Evolutionary conservation across 2,329 filamentous ascomycete species (phyloP).

Genomic region (Davidsoniella eucalypti): DNA sequence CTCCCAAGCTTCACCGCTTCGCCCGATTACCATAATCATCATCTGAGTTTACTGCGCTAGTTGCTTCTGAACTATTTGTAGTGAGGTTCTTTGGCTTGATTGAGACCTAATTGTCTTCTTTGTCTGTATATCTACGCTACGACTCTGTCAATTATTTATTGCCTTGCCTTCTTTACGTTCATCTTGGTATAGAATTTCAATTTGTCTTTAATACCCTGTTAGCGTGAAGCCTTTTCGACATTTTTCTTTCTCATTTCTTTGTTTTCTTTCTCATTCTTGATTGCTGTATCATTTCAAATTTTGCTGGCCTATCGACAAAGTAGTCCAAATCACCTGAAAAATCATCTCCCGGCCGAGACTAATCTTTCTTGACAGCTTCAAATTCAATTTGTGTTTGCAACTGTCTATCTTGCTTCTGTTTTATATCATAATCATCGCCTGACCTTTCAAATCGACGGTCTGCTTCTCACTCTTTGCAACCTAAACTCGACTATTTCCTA

Average conservation of each 20-base stretch:
- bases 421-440: too few relatives aligned
- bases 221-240: not conserved
- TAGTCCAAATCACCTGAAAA: not conserved
- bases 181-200: slow-evolving; percentile 4
- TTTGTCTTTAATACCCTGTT: slow-evolving; percentile 2
- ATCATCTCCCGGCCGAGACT: slow-evolving; percentile 12
- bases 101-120: slow-evolving; percentile 4
- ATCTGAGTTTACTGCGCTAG: slow-evolving; percentile 1
- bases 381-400: not conserved
- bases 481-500: slow-evolving; percentile 5
- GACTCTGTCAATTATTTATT: not conserved
- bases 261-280: not conserved
- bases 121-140: not conserved
- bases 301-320: not conserved
- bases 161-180: slow-evolving; percentile 1
- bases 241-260: not conserved
- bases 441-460: slow-evolving; percentile 1
- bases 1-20: not conserved
- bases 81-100: not conserved
- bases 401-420: slow-evolving; percentile 1
- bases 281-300: slow-evolving; percentile 1
- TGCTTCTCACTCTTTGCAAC: slow-evolving; percentile 5
- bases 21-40: not conserved
- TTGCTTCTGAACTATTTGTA: not conserved
- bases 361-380: not conserved